Conservation (phyloP, 1,284 basidiomycete species). For the Tilletia setariae region DNA sequence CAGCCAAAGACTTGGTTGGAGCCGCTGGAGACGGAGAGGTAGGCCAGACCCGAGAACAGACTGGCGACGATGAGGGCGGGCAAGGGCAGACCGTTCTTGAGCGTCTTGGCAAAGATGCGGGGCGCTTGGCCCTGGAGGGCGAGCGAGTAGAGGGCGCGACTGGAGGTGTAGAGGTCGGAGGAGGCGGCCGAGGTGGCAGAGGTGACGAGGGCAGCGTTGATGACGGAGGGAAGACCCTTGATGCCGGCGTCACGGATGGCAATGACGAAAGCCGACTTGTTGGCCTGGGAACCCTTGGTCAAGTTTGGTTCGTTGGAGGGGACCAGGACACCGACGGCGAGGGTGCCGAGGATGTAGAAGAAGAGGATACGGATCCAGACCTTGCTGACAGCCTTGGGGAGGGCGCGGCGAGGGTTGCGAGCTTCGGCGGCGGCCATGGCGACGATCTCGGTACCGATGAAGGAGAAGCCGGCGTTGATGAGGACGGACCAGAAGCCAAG, state of each 20-base stretch:
- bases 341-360: constrained; percentile 57
- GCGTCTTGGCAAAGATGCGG: constrained; percentile 65
- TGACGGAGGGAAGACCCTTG: constrained; percentile 57
- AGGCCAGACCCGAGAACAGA: constrained; percentile 68
- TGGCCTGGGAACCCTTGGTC: constrained; percentile 31
- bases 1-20: constrained; percentile 63
- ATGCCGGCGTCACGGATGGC: constrained; percentile 53
- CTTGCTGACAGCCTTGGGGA: constrained; percentile 41
- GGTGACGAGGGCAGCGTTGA: constrained; percentile 74
- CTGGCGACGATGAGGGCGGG: constrained; percentile 68
- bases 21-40: constrained; percentile 57
- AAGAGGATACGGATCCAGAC: constrained; percentile 37
- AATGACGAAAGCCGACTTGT: constrained; percentile 55
- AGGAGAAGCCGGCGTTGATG: constrained; percentile 71
- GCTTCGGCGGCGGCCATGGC: constrained; percentile 74
- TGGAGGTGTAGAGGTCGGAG: constrained; percentile 76
- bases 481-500: constrained; percentile 54
- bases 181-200: constrained; percentile 83
- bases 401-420: constrained; percentile 55
- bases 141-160: constrained; percentile 71
- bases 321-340: constrained; percentile 46
- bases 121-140: constrained; percentile 74
- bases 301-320: constrained; percentile 34
- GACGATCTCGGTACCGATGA: constrained; percentile 77
- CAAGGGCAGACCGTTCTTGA: constrained; percentile 71